Conservation (phyloP, 2,329 filamentous ascomycete species). For the Botrytis elliptica region DNA sequence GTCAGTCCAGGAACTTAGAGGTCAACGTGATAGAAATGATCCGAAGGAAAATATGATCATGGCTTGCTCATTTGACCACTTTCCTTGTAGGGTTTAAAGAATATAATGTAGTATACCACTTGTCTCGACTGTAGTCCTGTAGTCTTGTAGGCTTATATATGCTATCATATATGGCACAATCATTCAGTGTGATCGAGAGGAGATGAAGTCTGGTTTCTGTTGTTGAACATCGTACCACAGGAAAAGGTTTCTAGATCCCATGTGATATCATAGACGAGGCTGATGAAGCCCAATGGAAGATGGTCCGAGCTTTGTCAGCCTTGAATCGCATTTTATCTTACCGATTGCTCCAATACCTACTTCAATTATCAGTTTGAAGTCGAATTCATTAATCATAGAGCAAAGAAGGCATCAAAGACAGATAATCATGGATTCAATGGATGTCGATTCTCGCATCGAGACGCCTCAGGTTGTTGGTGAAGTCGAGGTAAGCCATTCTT, state of each 20-base stretch:
- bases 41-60: not conserved
- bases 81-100: not conserved
- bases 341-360: not conserved
- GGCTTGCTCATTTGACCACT: not conserved
- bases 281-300: not conserved
- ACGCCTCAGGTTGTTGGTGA: not conserved
- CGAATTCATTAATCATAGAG: not conserved
- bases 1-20: not conserved
- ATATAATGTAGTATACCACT: not conserved
- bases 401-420: not conserved
- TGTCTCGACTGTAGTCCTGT: not conserved
- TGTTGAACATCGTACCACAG: not conserved
- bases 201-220: not conserved
- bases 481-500: slow-evolving; percentile 3
- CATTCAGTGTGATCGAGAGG: not conserved
- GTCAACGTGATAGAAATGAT: not conserved
- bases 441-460: not conserved
- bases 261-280: slow-evolving; percentile 7
- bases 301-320: slow-evolving; percentile 11
- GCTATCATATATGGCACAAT: not conserved
- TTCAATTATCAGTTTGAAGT: not conserved
- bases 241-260: not conserved
- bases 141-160: not conserved
- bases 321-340: slow-evolving; percentile 2
- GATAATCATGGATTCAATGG: slow-evolving; percentile 18